phyloP scores from a whole-genome alignment of 495 filamentous ascomycete genomes.

The Talaromyces stipitatus region DNA sequence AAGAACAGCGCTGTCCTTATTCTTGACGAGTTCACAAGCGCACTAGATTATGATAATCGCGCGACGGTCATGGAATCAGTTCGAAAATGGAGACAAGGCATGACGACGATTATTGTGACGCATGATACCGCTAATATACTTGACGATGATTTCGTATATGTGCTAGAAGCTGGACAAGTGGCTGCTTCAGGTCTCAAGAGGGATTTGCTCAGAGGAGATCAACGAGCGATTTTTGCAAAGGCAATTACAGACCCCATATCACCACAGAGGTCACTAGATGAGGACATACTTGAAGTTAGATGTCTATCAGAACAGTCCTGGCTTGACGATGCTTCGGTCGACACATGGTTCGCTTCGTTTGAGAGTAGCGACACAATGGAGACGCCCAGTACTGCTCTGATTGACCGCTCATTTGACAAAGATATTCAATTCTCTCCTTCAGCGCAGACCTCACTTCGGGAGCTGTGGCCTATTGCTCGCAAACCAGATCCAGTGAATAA shows the following conservation, averaged over 20 bases:
- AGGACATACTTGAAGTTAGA: background rate
- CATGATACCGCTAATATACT: slow-evolving; percentile 81
- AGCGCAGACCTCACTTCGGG: background rate
- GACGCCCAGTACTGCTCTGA: background rate
- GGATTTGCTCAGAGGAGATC: slow-evolving; percentile 27
- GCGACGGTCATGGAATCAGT: slow-evolving; percentile 62
- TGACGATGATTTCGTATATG: slow-evolving; percentile 69
- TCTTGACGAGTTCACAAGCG: slow-evolving; percentile 78
- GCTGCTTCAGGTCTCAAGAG: slow-evolving; percentile 59
- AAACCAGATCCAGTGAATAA: background rate
- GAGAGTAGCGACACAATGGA: background rate
- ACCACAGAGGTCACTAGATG: background rate
- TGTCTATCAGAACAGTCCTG: background rate
- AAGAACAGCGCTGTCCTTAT: slow-evolving; percentile 76
- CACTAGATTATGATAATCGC: slow-evolving; percentile 69
- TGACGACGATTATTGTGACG: slow-evolving; percentile 82
- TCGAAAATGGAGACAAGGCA: slow-evolving; percentile 58
- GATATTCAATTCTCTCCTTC: background rate
- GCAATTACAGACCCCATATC: background rate
- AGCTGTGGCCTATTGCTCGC: background rate
- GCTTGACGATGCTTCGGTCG: background rate
- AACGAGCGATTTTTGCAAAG: background rate
- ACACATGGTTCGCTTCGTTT: background rate
- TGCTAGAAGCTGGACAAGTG: slow-evolving; percentile 64
- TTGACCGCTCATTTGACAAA: background rate